Percentiles rank a stretch among this genome's conserved stretches.
These are phyloP conservation scores for Echria macrotheca DNA, from an alignment of 495 filamentous ascomycete genomes.

Conservation along the genomic window DNA sequence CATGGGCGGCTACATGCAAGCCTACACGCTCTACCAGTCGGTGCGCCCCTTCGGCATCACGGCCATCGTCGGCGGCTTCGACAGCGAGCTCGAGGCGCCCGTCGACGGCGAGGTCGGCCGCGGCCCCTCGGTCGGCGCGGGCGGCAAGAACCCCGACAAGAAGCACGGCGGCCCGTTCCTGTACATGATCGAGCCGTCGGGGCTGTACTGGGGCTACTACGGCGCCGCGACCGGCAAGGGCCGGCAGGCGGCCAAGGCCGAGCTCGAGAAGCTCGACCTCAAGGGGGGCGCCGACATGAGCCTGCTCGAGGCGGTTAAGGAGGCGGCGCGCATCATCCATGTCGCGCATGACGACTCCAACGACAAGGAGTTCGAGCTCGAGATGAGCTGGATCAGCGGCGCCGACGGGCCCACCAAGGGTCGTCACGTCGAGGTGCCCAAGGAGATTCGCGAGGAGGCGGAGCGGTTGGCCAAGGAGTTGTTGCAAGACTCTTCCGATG, in stretches of 20 bases:
- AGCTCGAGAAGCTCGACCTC: slow-evolving; percentile 96
- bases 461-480: slow-evolving; percentile 79
- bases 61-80: slow-evolving; percentile 89
- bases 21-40: slow-evolving; percentile 92
- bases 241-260: slow-evolving; percentile 90
- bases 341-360: slow-evolving; percentile 93
- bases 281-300: slow-evolving; percentile 47
- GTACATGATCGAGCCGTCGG: slow-evolving; percentile 98
- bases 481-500: slow-evolving; percentile 70
- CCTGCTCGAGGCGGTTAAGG: slow-evolving; percentile 83
- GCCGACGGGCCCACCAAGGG: slow-evolving; percentile 82
- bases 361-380: slow-evolving; percentile 98
- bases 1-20: slow-evolving; percentile 92
- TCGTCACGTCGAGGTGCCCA: slow-evolving; percentile 85
- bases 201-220: slow-evolving; percentile 97
- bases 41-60: slow-evolving; percentile 96
- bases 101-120: slow-evolving; percentile 85
- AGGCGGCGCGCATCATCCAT: slow-evolving; percentile 94
- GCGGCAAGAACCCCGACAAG: slow-evolving; percentile 68
- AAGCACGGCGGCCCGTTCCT: slow-evolving; percentile 83
- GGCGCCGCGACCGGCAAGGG: slow-evolving; percentile 96
- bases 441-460: slow-evolving; percentile 81
- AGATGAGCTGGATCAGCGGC: slow-evolving; percentile 96
- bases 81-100: slow-evolving; percentile 68
- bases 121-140: slow-evolving; percentile 70